phyloP scores from a whole-genome alignment of 169 alveolate genomes.

The Amoebophrya sp. region DNA sequence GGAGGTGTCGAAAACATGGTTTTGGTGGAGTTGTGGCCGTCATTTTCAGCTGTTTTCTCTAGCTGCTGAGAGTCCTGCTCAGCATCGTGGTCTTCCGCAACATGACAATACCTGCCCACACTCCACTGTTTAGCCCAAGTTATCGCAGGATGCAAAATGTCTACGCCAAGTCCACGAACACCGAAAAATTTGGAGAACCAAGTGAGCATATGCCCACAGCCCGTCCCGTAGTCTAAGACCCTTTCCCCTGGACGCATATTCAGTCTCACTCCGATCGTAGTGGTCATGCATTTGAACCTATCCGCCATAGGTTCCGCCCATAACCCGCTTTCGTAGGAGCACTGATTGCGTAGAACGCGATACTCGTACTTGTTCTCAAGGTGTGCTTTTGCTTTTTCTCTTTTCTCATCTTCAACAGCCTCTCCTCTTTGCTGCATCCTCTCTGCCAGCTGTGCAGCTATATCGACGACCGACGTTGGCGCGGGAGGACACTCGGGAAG shows the following conservation, averaged over 20 bases:
- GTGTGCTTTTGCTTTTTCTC: background rate
- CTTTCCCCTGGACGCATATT: background rate
- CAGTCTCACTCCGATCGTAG: background rate
- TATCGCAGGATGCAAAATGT: background rate
- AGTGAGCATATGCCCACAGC: background rate
- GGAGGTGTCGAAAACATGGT: background rate
- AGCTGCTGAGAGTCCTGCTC: background rate
- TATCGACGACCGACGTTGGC: no score
- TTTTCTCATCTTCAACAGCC: background rate
- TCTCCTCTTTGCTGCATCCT: background rate
- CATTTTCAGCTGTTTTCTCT: background rate
- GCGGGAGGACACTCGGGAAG: no score
- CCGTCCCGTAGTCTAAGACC: background rate
- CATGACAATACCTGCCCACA: background rate
- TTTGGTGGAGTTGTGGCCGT: background rate
- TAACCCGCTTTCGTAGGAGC: background rate
- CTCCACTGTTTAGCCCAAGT: background rate
- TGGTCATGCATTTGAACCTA: background rate
- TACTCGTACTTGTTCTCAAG: background rate
- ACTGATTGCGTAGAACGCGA: background rate
- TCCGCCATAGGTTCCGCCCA: constrained; percentile 14
- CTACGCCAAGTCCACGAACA: background rate
- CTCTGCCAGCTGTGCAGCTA: background rate
- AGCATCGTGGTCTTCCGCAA: background rate
- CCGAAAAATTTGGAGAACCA: background rate